These are phyloP conservation scores for Botrytis byssoidea DNA, from an alignment of 2,329 filamentous ascomycete species.

Conservation along the genomic window DNA sequence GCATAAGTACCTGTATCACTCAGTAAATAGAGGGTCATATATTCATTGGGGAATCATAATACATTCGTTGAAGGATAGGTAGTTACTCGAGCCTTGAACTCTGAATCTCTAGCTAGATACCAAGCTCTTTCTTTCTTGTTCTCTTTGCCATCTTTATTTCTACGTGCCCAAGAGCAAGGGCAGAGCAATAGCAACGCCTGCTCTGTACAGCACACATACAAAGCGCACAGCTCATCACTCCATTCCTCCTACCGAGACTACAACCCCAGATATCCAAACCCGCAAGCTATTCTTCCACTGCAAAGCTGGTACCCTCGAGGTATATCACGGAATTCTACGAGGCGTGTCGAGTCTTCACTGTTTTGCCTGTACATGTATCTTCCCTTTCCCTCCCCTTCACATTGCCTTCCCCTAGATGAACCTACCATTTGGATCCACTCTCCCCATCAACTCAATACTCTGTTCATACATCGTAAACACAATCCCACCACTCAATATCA, in stretches of 20 bases:
- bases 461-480: conserved; percentile 99
- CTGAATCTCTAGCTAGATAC: neutral
- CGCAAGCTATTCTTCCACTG: neutral
- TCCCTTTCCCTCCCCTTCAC: conserved; percentile 25
- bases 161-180: neutral
- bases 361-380: neutral
- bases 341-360: neutral
- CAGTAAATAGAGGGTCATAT: neutral
- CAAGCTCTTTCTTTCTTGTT: neutral
- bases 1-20: neutral
- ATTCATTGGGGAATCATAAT: neutral
- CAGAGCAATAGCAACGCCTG: neutral
- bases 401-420: conserved; percentile 60
- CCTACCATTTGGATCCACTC: conserved; percentile 75
- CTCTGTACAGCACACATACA: neutral
- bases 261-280: neutral
- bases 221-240: neutral
- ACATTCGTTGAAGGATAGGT: neutral
- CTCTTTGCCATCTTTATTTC: neutral
- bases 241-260: conserved; percentile 10
- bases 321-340: conserved; percentile 12
- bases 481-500: conserved; percentile 92
- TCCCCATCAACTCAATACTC: conserved; percentile 83
- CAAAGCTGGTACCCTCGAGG: neutral
- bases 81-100: neutral